These are phyloP conservation scores for Leccinum imitatum DNA, from an alignment of 768 basidiomycete genomes.

Conservation along the genomic window DNA sequence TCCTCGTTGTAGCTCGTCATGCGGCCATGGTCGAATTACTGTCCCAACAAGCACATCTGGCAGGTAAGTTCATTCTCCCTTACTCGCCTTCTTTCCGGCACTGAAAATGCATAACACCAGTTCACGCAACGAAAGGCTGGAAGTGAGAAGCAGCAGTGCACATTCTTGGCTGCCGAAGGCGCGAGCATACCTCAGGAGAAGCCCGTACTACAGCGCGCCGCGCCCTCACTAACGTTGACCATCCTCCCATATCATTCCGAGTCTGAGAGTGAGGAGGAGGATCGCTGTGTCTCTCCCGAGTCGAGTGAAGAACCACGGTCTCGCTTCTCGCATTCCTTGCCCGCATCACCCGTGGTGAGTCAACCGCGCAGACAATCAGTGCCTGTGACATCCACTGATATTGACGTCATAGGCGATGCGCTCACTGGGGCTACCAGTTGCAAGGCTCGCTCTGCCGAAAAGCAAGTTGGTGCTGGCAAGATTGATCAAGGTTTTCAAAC, in stretches of 20 bases:
- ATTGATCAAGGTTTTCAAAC: slow-evolving; percentile 9
- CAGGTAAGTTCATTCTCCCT: slow-evolving; percentile 7
- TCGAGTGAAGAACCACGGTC: slow-evolving; percentile 23
- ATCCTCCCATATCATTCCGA: neutral
- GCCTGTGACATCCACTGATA: neutral
- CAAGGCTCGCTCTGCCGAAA: neutral
- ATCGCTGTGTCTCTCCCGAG: neutral
- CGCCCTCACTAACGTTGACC: slow-evolving; percentile 5
- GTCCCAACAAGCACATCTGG: neutral
- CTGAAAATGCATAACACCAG: neutral
- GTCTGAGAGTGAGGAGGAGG: neutral
- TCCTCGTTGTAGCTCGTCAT: slow-evolving; percentile 1
- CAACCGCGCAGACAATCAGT: neutral
- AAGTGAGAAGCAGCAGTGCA: slow-evolving; percentile 12
- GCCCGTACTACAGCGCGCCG: neutral
- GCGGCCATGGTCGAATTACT: neutral
- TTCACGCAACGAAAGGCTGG: neutral
- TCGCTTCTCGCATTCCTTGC: slow-evolving; percentile 21
- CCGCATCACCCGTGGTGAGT: slow-evolving; percentile 21
- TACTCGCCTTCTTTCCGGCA: neutral
- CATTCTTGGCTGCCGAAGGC: slow-evolving; percentile 18
- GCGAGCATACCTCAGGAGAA: slow-evolving; percentile 18
- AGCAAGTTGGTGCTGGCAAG: slow-evolving; percentile 19
- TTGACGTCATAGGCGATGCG: slow-evolving; percentile 2
- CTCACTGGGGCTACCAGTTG: neutral